Conservation (phyloP, 805 yeast genomes). For the Sugiyamaella valdiviana region DNA sequence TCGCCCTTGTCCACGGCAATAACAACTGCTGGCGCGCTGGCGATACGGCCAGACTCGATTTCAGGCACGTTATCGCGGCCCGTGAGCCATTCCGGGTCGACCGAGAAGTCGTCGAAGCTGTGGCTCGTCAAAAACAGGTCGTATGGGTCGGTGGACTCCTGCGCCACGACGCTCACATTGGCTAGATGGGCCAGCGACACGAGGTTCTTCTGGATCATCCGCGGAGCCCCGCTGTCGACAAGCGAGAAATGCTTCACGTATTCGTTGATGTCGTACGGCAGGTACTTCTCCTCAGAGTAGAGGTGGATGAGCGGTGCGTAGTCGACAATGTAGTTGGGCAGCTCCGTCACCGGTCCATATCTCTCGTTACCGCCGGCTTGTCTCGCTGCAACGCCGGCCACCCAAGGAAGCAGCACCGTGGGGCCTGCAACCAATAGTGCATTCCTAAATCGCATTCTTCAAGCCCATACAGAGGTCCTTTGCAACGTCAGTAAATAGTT, state of each 20-base stretch:
- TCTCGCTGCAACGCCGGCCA: background rate
- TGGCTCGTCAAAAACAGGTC: constrained; percentile 47
- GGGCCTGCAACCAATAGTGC: no score
- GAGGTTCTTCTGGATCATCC: constrained; percentile 29
- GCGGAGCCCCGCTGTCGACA: constrained; percentile 31
- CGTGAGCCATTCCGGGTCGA: constrained; percentile 78
- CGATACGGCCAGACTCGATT: constrained; percentile 61
- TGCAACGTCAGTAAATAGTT: no score
- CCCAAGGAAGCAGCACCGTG: no score
- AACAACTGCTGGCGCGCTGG: constrained; percentile 71
- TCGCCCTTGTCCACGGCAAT: constrained; percentile 88
- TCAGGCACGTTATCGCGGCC: constrained; percentile 65
- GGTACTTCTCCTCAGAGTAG: constrained; percentile 80
- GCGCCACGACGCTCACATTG: constrained; percentile 26
- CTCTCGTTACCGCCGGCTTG: background rate
- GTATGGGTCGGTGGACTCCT: constrained; percentile 28
- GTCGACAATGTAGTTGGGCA: constrained; percentile 28
- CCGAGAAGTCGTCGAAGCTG: constrained; percentile 61
- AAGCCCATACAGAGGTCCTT: no score
- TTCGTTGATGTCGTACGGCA: constrained; percentile 73
- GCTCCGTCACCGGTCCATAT: background rate
- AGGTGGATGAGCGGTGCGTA: constrained; percentile 68
- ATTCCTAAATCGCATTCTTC: no score
- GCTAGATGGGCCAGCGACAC: constrained; percentile 8
- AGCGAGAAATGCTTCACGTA: constrained; percentile 64